These are phyloP conservation scores for Boeremia lycopersici DNA, from an alignment of 2,329 filamentous ascomycete species.

Conservation along the genomic window DNA sequence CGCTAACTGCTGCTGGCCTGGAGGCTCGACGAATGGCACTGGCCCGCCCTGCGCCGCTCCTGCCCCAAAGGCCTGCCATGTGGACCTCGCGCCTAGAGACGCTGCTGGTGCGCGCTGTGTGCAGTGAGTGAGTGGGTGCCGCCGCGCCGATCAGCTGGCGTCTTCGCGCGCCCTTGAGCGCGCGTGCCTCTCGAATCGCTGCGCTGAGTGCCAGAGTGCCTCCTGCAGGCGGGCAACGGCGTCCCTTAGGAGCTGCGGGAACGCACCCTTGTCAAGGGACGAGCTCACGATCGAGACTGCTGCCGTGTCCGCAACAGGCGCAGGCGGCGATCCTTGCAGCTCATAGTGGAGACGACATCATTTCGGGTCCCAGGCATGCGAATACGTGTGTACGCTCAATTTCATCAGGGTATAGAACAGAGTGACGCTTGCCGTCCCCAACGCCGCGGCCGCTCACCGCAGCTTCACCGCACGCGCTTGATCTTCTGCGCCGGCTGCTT, in stretches of 20 bases:
- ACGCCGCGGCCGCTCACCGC: background rate
- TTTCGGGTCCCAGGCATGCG: background rate
- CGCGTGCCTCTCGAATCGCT: background rate
- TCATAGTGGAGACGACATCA: slow-evolving; percentile 6
- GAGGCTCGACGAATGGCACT: slow-evolving; percentile 15
- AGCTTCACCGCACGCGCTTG: slow-evolving; percentile 44
- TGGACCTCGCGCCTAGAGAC: slow-evolving; percentile 12
- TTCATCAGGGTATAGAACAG: slow-evolving; percentile 18
- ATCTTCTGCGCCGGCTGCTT: slow-evolving; percentile 50
- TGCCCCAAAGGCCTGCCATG: slow-evolving; percentile 10
- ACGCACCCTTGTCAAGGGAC: slow-evolving; percentile 9
- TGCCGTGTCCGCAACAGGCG: slow-evolving; percentile 9
- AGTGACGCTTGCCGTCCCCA: background rate
- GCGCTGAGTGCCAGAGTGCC: background rate
- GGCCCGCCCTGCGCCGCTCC: slow-evolving; percentile 16
- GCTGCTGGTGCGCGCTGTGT: slow-evolving; percentile 1
- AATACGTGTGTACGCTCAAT: slow-evolving; percentile 3
- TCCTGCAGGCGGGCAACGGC: background rate
- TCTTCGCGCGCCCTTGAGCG: background rate
- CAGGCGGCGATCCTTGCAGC: slow-evolving; percentile 13
- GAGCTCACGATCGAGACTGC: slow-evolving; percentile 12
- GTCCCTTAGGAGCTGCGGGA: background rate
- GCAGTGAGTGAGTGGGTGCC: background rate
- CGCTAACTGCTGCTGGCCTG: slow-evolving; percentile 29
- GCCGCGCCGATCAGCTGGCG: background rate